Evolutionary conservation across 345 rosid genomes (phyloP), one percentile per base, ranked within the genome.

Genomic region (Eucalyptus coolabah): DNA sequence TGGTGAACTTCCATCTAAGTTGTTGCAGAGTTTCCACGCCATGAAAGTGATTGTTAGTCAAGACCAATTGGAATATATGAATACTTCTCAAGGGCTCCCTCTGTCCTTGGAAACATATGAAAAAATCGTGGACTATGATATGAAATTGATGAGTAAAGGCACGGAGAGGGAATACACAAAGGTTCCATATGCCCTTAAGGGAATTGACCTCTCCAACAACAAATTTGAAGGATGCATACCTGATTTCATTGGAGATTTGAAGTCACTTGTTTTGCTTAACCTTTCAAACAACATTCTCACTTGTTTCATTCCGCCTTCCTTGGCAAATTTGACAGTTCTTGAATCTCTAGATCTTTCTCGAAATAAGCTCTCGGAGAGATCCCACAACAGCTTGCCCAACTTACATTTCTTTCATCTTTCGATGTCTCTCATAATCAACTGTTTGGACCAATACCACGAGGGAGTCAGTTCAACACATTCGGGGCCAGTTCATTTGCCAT

Each of bases 101-200:
- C 7, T 59, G 0, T 0, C 0, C 30, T 24, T 28, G 14, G 13
- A 10, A 1, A 59, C 14, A 59, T 24, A 10, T 24, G 14, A 24
- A 24, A 6, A 59, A 24, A 0, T 7, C 0, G 5, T 65, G 40
- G 9, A 15, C 34, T 65, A 13, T 65, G 77, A 17, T 0, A 65
- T 65, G 77, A 65, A 65, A n/a, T 65, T n/a, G 77, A n/a, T 16
- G 21, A n/a, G 1, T n/a, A n/a, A 65, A 65, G 77, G 21, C 77
- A 65, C 21, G 0, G 6, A 65, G 9, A 65, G 77, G 1, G 77
- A 65, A n/a, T 65, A 65, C 77, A 1, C 12, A 1, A 63, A 63
- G 32, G 69, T 63, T 63, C 34, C 32, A 1, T 63, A 28, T 63
- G 69, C 69, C 4, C 32, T 63, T 14, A 24, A 28, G 17, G 32